These are phyloP conservation scores for Wilcoxina mikolae DNA, from an alignment of 495 filamentous ascomycete genomes.

Conservation along the genomic window DNA sequence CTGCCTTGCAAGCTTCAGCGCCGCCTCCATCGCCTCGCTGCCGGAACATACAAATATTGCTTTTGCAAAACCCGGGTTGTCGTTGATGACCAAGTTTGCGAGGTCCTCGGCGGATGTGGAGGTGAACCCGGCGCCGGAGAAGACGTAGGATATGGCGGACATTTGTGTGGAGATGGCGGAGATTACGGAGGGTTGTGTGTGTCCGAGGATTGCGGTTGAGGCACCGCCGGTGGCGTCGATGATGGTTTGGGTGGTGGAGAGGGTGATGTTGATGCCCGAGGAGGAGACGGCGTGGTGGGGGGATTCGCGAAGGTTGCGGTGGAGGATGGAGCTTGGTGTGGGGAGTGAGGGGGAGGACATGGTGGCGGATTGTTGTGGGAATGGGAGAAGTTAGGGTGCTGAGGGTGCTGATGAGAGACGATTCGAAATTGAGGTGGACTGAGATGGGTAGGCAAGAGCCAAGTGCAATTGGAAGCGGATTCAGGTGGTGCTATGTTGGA, in stretches of 20 bases:
- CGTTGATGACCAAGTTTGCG: neutral
- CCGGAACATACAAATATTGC: slow-evolving; percentile 32
- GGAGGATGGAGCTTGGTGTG: neutral
- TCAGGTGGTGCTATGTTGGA: too few species aligned
- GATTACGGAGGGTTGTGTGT: slow-evolving; percentile 1
- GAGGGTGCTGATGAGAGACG: too few species aligned
- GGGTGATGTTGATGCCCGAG: neutral
- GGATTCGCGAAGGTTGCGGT: neutral
- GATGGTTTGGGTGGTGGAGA: neutral
- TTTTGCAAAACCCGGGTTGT: slow-evolving; percentile 3
- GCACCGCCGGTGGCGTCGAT: neutral
- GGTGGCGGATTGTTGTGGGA: neutral
- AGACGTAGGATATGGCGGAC: neutral
- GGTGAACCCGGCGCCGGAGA: slow-evolving; percentile 5
- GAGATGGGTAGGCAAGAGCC: too few species aligned
- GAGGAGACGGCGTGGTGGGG: neutral
- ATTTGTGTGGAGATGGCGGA: neutral
- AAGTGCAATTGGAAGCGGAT: too few species aligned
- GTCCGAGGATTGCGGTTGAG: neutral
- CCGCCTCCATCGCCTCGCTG: slow-evolving; percentile 56
- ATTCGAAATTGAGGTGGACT: too few species aligned
- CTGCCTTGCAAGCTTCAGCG: slow-evolving; percentile 51
- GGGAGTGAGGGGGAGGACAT: neutral
- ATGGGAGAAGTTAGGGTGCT: too few species aligned
- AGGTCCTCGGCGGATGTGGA: slow-evolving; percentile 10